Evolutionary conservation across 2,329 filamentous ascomycete species (phyloP).

Genomic region (Paraphaeosphaeria sporulosa): DNA sequence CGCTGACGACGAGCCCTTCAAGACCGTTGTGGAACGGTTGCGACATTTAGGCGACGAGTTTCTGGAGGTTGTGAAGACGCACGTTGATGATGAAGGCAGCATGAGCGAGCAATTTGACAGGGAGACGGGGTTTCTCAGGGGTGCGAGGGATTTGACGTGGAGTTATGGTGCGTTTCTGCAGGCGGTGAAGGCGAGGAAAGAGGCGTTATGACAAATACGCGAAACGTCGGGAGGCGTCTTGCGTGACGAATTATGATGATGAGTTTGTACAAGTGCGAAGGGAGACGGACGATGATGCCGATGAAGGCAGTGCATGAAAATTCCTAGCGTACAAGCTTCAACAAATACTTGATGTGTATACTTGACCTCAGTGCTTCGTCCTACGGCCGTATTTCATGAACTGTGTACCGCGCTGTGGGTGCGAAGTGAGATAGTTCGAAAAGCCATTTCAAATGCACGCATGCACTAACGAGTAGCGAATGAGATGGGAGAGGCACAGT

Average conservation of each 20-base stretch:
- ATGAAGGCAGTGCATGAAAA: neutral
- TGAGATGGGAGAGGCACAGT: too few species aligned
- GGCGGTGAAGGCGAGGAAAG: constrained; percentile 47
- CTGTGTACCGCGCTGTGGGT: too few species aligned
- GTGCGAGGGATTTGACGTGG: constrained; percentile 55
- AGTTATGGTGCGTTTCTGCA: constrained; percentile 54
- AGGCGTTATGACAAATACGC: constrained; percentile 16
- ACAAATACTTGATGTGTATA: too few species aligned
- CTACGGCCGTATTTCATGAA: too few species aligned
- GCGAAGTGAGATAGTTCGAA: too few species aligned
- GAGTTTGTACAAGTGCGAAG: neutral
- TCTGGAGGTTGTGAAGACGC: constrained; percentile 49
- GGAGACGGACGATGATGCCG: neutral
- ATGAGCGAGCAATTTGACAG: constrained; percentile 56
- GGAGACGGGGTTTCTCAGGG: constrained; percentile 49
- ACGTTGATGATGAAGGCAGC: constrained; percentile 48
- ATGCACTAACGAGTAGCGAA: too few species aligned
- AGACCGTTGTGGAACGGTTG: constrained; percentile 42
- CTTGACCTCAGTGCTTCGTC: too few species aligned
- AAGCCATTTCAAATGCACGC: too few species aligned
- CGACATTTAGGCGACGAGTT: constrained; percentile 51
- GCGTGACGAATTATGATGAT: neutral
- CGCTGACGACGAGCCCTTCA: constrained; percentile 36
- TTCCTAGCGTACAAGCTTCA: too few species aligned
- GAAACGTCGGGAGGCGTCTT: neutral